These are phyloP conservation scores for Pseudogymnoascus sp. DNA, from an alignment of 2,329 filamentous ascomycete genomes.

Conservation along the genomic window DNA sequence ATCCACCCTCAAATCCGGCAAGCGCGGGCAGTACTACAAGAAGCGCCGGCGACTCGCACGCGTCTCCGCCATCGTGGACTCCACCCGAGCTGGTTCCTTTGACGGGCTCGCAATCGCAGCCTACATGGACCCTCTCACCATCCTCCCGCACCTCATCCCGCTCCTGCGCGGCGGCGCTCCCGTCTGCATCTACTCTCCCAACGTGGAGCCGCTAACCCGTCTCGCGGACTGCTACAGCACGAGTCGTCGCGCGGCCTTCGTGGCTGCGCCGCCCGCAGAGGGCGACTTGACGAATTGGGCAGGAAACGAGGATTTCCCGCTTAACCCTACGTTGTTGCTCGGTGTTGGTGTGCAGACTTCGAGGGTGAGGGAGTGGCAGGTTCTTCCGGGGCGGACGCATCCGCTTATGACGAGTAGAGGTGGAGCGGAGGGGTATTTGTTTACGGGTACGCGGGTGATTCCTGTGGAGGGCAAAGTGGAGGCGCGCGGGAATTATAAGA, in stretches of 20 bases:
- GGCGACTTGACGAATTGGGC: slow-evolving; percentile 39
- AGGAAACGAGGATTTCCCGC: slow-evolving; percentile 66
- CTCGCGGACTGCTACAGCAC: slow-evolving; percentile 81
- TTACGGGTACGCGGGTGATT: slow-evolving; percentile 72
- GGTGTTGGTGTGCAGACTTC: slow-evolving; percentile 74
- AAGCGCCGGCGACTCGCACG: slow-evolving; percentile 79
- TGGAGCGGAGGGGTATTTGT: slow-evolving; percentile 82
- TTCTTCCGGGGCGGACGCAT: slow-evolving; percentile 83
- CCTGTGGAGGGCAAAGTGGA: slow-evolving; percentile 73
- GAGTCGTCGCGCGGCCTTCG: slow-evolving; percentile 68
- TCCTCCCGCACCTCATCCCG: slow-evolving; percentile 68
- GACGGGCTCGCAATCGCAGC: slow-evolving; percentile 76
- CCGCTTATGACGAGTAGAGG: slow-evolving; percentile 86
- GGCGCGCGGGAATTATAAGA: slow-evolving; percentile 64
- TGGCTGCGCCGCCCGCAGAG: slow-evolving; percentile 41
- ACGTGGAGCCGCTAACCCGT: slow-evolving; percentile 67
- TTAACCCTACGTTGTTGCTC: slow-evolving; percentile 79
- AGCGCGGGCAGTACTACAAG: slow-evolving; percentile 76
- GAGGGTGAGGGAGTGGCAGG: slow-evolving; percentile 75
- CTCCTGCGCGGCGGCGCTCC: slow-evolving; percentile 75
- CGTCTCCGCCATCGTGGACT: slow-evolving; percentile 63
- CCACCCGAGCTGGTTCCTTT: slow-evolving; percentile 66
- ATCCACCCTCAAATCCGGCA: slow-evolving; percentile 66
- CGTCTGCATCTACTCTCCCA: slow-evolving; percentile 76
- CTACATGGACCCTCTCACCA: slow-evolving; percentile 68